A percentile compares a stretch with the other conserved stretches of the same genome.
Conservation (phyloP, 495 filamentous ascomycete genomes). For the Aspergillus indologenus region DNA sequence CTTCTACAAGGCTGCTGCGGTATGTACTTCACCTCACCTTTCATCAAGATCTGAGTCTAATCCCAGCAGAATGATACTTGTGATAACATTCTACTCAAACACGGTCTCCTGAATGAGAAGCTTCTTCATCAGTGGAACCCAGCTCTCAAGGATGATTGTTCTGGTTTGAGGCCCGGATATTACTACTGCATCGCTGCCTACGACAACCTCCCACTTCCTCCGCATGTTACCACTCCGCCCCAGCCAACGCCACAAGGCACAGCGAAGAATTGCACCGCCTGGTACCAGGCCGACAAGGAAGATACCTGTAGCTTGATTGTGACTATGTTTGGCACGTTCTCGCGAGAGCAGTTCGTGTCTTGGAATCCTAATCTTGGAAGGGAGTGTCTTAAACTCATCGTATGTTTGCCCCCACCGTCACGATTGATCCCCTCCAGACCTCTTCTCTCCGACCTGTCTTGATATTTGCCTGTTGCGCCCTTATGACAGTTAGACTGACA, state of each 20-base stretch:
- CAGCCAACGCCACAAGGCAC: conserved; percentile 18
- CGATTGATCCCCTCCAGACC: background rate
- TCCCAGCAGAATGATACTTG: conserved; percentile 11
- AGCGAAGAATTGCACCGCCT: conserved; percentile 19
- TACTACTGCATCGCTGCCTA: conserved; percentile 15
- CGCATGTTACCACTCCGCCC: conserved; percentile 13
- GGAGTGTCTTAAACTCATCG: conserved; percentile 15
- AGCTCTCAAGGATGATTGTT: conserved; percentile 18
- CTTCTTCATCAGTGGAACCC: conserved; percentile 22
- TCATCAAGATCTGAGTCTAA: background rate
- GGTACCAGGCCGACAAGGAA: conserved; percentile 4
- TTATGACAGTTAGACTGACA: background rate
- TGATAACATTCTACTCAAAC: conserved; percentile 3
- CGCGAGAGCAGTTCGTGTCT: conserved; percentile 18
- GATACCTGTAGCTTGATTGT: conserved; percentile 22
- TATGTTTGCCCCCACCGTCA: background rate
- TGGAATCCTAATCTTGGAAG: conserved; percentile 23
- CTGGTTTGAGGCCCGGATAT: conserved; percentile 12
- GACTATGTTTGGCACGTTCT: conserved; percentile 17
- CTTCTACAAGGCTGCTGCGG: conserved; percentile 19
- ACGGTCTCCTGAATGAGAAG: background rate
- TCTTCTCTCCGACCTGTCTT: background rate
- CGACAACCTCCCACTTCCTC: conserved; percentile 3
- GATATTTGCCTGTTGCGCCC: background rate
- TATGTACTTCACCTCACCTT: background rate